Conservation (phyloP, 2,329 filamentous ascomycete species). For the Phialophora macrospora region DNA sequence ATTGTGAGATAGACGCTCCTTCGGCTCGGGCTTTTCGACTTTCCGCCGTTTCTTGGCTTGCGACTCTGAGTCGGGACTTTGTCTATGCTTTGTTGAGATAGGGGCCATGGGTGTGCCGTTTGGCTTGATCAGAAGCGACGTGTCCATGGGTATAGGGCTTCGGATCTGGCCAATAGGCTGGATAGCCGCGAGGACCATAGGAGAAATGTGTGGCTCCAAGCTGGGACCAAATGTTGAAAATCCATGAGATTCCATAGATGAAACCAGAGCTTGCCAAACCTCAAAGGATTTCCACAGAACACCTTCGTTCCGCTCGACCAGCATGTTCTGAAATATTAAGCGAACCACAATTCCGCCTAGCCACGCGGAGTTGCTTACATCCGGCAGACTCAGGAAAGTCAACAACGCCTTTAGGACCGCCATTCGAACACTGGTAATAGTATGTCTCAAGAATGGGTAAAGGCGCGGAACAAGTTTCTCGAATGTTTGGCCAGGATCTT, state of each 20-base stretch:
- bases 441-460: slow-evolving; percentile 95
- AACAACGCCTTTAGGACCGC: slow-evolving; percentile 90
- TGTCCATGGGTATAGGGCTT: slow-evolving; percentile 90
- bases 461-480: slow-evolving; percentile 88
- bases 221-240: slow-evolving; percentile 68
- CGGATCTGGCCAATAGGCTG: slow-evolving; percentile 92
- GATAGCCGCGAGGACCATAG: slow-evolving; percentile 82
- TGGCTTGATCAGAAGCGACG: slow-evolving; percentile 85
- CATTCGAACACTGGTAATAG: slow-evolving; percentile 91
- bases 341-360: slow-evolving; percentile 86
- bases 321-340: slow-evolving; percentile 89
- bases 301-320: slow-evolving; percentile 86
- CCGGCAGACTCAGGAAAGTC: slow-evolving; percentile 88
- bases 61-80: slow-evolving; percentile 50
- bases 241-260: slow-evolving; percentile 60
- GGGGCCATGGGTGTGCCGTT: slow-evolving; percentile 81
- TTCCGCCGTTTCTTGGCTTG: slow-evolving; percentile 68
- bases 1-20: slow-evolving; percentile 76
- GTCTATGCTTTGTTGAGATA: slow-evolving; percentile 47
- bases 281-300: slow-evolving; percentile 83
- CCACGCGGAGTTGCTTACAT: slow-evolving; percentile 82
- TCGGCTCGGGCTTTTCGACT: slow-evolving; percentile 79
- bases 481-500: slow-evolving; percentile 87
- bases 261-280: slow-evolving; percentile 72
- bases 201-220: slow-evolving; percentile 74